phyloP scores from a whole-genome alignment of 768 basidiomycete species.

The Russula foetens region DNA sequence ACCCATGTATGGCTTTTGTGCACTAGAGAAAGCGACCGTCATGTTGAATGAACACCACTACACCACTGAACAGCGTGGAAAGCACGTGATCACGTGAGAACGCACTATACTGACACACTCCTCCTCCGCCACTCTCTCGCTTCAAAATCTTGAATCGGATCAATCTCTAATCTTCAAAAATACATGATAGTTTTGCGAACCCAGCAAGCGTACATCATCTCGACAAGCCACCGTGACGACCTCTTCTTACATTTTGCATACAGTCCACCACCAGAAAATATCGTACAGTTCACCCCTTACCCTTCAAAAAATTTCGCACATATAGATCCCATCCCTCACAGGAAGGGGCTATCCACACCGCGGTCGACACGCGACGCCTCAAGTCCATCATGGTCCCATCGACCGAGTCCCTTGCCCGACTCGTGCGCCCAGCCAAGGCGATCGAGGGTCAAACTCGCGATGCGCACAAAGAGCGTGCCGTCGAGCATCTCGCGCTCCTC shows the following conservation, averaged over 20 bases:
- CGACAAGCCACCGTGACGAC: too few species aligned
- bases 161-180: too few species aligned
- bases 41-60: too few species aligned
- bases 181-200: background rate
- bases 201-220: background rate
- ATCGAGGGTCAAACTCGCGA: conserved; percentile 43
- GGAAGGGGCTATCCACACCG: background rate
- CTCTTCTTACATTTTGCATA: background rate
- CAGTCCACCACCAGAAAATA: background rate
- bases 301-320: background rate
- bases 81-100: too few species aligned
- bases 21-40: too few species aligned
- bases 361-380: background rate
- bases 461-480: conserved; percentile 55
- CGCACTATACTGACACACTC: too few species aligned
- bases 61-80: too few species aligned
- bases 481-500: conserved; percentile 47
- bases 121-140: too few species aligned
- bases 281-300: background rate
- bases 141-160: too few species aligned
- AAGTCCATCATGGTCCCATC: conserved; percentile 1
- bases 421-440: conserved; percentile 18
- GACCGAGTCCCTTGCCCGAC: background rate
- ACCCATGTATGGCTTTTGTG: too few species aligned
- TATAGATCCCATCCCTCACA: background rate